Conservation (phyloP, 148 eudicot genomes). For the Drosera capensis region DNA sequence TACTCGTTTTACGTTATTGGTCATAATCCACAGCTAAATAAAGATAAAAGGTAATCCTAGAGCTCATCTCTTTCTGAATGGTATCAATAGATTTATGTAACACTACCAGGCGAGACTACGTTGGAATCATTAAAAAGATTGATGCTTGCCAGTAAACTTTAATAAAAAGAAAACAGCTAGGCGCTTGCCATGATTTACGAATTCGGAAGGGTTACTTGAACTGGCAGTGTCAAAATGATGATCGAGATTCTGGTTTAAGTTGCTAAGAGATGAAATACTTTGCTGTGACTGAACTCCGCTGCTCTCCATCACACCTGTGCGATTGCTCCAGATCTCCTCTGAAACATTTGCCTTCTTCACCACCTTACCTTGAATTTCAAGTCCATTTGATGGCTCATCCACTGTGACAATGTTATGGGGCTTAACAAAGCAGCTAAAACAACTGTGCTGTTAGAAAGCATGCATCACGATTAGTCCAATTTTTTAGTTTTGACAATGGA, state of each 20-base stretch:
- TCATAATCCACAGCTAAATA: too few species aligned
- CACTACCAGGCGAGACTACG: too few species aligned
- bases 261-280: constrained; percentile 76
- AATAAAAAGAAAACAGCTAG: too few species aligned
- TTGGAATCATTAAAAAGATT: too few species aligned
- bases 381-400: constrained; percentile 71
- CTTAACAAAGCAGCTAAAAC: constrained; percentile 89
- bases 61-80: too few species aligned
- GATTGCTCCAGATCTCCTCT: constrained; percentile 70
- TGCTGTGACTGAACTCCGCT: constrained; percentile 64
- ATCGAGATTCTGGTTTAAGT: constrained; percentile 50
- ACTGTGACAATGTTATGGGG: constrained; percentile 48
- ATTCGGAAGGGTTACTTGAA: constrained; percentile 69
- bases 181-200: constrained; percentile 69
- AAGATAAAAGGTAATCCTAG: too few species aligned
- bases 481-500: not conserved
- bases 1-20: too few species aligned
- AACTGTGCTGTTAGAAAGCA: constrained; percentile 94
- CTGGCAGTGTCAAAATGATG: constrained; percentile 26
- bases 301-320: constrained; percentile 72
- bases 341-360: constrained; percentile 31
- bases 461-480: constrained; percentile 27
- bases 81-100: too few species aligned
- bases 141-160: too few species aligned
- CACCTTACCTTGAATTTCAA: constrained; percentile 44